Percentiles rank a stretch among this genome's conserved stretches.
These are phyloP conservation scores for Fraxinus albicans DNA, from an alignment of 305 asterid species.

Conservation along the genomic window DNA sequence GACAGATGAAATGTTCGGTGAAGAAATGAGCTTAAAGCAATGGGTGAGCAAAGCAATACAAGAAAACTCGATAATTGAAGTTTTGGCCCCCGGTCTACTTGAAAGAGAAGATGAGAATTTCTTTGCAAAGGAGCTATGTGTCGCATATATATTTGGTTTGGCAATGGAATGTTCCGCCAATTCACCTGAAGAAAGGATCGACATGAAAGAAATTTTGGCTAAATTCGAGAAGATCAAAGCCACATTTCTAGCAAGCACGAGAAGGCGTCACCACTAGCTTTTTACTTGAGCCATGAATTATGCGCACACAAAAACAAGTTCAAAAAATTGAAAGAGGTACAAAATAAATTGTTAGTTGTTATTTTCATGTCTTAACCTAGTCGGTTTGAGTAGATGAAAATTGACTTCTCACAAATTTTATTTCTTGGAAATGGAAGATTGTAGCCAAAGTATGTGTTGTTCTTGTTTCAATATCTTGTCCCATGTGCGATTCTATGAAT, in stretches of 20 bases:
- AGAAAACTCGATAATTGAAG: slow-evolving; percentile 16
- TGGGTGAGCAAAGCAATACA: slow-evolving; percentile 32
- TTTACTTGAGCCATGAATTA: background rate
- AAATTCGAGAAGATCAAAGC: slow-evolving; percentile 21
- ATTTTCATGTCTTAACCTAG: too few relatives aligned
- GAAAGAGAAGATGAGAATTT: slow-evolving; percentile 14
- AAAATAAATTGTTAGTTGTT: too few relatives aligned
- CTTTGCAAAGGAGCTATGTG: slow-evolving; percentile 7
- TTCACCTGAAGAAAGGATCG: slow-evolving; percentile 26
- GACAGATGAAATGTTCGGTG: slow-evolving; percentile 36
- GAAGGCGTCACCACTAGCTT: background rate
- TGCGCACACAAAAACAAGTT: too few relatives aligned
- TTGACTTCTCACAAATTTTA: too few relatives aligned
- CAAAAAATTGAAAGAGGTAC: too few relatives aligned
- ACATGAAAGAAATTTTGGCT: slow-evolving; percentile 23
- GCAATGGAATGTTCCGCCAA: slow-evolving; percentile 31
- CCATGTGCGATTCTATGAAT: too few relatives aligned
- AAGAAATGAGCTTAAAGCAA: slow-evolving; percentile 30
- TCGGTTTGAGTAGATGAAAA: too few relatives aligned
- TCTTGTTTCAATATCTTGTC: too few relatives aligned
- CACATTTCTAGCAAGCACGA: background rate
- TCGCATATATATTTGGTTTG: slow-evolving; percentile 21
- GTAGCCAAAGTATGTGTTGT: too few relatives aligned
- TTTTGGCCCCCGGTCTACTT: slow-evolving; percentile 23
- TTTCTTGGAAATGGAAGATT: too few relatives aligned